These are phyloP conservation scores for Dunaliella salina DNA, from an alignment of 163 green algal genomes.

Conservation along the genomic window DNA sequence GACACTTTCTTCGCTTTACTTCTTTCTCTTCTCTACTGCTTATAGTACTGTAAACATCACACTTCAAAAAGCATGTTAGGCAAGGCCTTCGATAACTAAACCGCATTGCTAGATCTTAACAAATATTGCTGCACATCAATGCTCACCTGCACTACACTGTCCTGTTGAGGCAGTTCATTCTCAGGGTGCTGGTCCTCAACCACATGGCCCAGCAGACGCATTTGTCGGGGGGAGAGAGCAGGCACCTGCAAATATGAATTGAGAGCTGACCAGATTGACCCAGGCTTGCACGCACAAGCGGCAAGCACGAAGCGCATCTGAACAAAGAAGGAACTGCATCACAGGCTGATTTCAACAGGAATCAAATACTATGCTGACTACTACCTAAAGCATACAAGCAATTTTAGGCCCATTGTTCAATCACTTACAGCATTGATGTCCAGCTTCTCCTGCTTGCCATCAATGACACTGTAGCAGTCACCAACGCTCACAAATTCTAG, in stretches of 20 bases:
- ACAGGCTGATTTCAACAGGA: too few relatives aligned
- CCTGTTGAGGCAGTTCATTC: neutral
- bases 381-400: too few relatives aligned
- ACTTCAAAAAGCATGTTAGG: neutral
- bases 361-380: too few relatives aligned
- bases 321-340: too few relatives aligned
- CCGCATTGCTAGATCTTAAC: neutral
- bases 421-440: neutral
- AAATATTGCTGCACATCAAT: neutral
- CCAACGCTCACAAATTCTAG: conserved; percentile 67
- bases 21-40: too few relatives aligned
- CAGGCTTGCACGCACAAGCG: too few relatives aligned
- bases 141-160: neutral
- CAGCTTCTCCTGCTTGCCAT: conserved; percentile 42
- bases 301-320: too few relatives aligned
- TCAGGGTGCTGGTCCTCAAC: neutral
- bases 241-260: neutral
- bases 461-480: conserved; percentile 54
- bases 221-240: neutral
- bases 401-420: too few relatives aligned
- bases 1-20: too few relatives aligned
- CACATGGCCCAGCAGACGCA: neutral
- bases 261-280: too few relatives aligned
- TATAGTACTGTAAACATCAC: neutral
- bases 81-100: too few relatives aligned